Base-by-base conservation (phyloP, 148 eudicot genomes). In the Fagopyrum esculentum region DNA sequence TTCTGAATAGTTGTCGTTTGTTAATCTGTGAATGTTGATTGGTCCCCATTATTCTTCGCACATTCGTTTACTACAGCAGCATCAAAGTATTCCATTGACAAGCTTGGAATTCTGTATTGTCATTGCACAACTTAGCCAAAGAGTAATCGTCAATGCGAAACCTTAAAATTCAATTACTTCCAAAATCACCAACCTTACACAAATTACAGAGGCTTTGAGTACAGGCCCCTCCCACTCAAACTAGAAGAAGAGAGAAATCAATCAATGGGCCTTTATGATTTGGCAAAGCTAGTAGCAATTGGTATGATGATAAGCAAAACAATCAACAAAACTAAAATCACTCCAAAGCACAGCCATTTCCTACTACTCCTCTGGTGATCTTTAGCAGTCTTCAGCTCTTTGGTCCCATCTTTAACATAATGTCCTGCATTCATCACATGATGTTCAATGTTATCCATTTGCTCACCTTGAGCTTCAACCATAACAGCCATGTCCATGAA, bases 401-500 rank as follows among this genome's bases (percentile, higher is more conserved):
- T 87, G 0, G 81, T 57, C 5, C 98, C 98, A 69, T 85, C 93
- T 60, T 73, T 74, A 0, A 93, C 91, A 74, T 93, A 93, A 17
- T 89, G 82, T 0, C 85, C 84, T 0, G 95, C 94, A 60, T 90
- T 93, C 52, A 91, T 78, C 13, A 93, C 98, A 79, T 93, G 98
- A 76, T 93, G 97, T 74, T 93, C 90, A 44, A 93, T 93, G 75
- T 93, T 86, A 51, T 93, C 98, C 90, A 93, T 87, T 59, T 93
- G 88, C 79, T 93, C 98, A 6, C 97, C 98, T 29, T 91, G 98
- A 0, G 92, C 85, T 83, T 93, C 97, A 48, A 93, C 98, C 97
- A 93, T 91, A 77, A 93, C 98, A 3, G 98, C 89, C 98, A 93
- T 93, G 87, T 93, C 97, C 6, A 93, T 48, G 81, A 93, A 93